Percentiles rank a stretch among this genome's conserved stretches.
Evolutionary conservation across 2,329 filamentous ascomycete genomes (phyloP).

Genomic region (Alternaria burnsii): DNA sequence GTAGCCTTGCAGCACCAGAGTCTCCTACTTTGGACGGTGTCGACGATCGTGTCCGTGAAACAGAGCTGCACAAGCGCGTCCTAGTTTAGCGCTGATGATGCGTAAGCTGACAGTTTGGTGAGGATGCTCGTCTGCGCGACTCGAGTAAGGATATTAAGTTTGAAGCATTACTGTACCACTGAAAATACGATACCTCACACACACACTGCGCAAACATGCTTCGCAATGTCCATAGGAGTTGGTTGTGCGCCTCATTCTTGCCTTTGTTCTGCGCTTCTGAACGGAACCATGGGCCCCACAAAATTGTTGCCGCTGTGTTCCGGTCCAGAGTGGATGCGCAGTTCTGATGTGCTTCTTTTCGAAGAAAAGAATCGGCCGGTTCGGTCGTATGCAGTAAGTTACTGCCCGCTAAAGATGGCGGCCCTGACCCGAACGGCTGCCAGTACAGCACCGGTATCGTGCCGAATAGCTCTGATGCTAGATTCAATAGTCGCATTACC

Average conservation of each 20-base stretch:
- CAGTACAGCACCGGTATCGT: conserved; percentile 1
- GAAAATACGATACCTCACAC: not conserved
- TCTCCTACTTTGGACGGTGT: conserved; percentile 1
- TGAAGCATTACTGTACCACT: not conserved
- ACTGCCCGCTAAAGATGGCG: conserved; percentile 2
- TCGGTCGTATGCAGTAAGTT: not conserved
- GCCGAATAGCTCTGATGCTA: conserved; percentile 3
- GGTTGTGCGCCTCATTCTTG: conserved; percentile 3
- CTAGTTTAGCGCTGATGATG: conserved; percentile 1
- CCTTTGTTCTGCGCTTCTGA: conserved; percentile 1
- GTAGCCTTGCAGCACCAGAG: conserved; percentile 8
- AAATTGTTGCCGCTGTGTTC: not conserved
- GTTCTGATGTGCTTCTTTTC: conserved; percentile 5
- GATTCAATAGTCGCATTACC: not conserved
- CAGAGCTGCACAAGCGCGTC: not conserved
- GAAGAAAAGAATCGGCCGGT: not conserved
- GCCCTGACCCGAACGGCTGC: conserved; percentile 3
- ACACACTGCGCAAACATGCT: not conserved
- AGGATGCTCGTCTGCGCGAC: not conserved
- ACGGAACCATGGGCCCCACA: not conserved
- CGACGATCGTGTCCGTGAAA: conserved; percentile 8
- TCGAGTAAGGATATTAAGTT: not conserved
- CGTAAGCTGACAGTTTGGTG: not conserved
- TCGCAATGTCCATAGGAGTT: not conserved
- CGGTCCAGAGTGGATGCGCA: conserved; percentile 7